Conservation (phyloP, 345 rosid genomes). For the Viola odorata region DNA sequence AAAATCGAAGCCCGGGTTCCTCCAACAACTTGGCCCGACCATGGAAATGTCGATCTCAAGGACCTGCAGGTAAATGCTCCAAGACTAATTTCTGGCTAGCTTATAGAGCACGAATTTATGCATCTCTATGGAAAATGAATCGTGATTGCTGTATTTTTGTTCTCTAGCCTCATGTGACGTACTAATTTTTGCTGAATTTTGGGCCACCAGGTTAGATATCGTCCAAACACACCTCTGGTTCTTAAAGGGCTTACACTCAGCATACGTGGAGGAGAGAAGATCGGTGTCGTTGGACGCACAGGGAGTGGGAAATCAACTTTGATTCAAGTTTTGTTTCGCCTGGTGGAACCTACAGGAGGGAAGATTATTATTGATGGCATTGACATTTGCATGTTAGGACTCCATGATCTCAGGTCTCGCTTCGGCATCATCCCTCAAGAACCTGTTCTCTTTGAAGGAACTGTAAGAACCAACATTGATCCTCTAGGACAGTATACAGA, state of each 20-base stretch:
- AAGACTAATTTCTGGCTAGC: not conserved
- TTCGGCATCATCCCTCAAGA: conserved; percentile 97
- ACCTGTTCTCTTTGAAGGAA: conserved; percentile 94
- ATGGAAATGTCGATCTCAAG: conserved; percentile 60
- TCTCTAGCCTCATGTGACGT: conserved; percentile 1
- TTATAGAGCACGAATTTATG: not conserved
- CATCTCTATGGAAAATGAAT: not conserved
- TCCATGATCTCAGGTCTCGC: conserved; percentile 89
- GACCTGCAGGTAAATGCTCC: conserved; percentile 64
- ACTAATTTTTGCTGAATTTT: conserved; percentile 2
- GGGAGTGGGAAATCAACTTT: conserved; percentile 96
- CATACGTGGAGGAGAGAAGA: conserved; percentile 81
- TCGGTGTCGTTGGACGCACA: conserved; percentile 90
- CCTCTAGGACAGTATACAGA: conserved; percentile 73
- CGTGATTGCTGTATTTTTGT: not conserved
- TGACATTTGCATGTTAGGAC: conserved; percentile 60
- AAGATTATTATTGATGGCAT: conserved; percentile 77
- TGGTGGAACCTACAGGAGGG: conserved; percentile 87
- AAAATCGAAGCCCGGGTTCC: conserved; percentile 48
- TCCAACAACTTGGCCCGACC: conserved; percentile 71
- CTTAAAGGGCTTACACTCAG: conserved; percentile 73
- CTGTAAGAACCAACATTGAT: conserved; percentile 87
- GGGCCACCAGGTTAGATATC: conserved; percentile 66
- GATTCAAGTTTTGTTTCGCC: conserved; percentile 82
- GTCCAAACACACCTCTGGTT: conserved; percentile 82